phyloP scores from a whole-genome alignment of 495 filamentous ascomycete genomes.

The Penicillium lagena region DNA sequence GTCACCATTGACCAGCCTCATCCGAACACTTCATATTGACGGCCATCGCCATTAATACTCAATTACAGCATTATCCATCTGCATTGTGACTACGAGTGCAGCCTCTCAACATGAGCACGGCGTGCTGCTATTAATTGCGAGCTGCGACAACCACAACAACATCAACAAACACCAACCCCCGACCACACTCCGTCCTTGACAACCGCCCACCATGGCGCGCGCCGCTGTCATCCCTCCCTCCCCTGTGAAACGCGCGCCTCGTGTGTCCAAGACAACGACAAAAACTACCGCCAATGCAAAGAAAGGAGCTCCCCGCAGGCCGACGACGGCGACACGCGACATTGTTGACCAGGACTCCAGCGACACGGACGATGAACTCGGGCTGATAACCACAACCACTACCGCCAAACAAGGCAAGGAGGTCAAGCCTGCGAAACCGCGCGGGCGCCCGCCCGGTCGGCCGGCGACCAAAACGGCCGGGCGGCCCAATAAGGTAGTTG shows the following conservation, averaged over 20 bases:
- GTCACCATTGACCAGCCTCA: no score
- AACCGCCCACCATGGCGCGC: conserved; percentile 28
- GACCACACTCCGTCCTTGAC: background rate
- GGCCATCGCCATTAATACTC: no score
- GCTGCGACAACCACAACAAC: background rate
- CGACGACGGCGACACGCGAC: no score
- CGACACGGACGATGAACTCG: conserved; percentile 38
- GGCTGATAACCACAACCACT: conserved; percentile 12
- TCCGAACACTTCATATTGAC: no score
- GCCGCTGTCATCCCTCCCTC: conserved; percentile 33
- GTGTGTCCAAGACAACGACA: conserved; percentile 12
- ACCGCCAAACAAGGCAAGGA: background rate
- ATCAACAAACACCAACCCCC: conserved; percentile 5
- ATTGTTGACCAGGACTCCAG: conserved; percentile 11
- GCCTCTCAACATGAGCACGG: no score
- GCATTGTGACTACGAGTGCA: no score
- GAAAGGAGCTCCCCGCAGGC: no score
- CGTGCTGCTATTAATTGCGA: conserved; percentile 2
- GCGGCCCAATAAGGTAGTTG: no score
- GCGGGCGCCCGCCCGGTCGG: conserved; percentile 10
- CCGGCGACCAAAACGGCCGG: conserved; percentile 3
- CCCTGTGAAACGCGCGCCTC: conserved; percentile 11
- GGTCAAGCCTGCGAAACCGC: conserved; percentile 8
- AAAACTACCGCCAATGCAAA: conserved; percentile 5
- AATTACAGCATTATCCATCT: no score